Conservation (phyloP, 805 yeast species). For the Metschnikowia lochheadii region DNA sequence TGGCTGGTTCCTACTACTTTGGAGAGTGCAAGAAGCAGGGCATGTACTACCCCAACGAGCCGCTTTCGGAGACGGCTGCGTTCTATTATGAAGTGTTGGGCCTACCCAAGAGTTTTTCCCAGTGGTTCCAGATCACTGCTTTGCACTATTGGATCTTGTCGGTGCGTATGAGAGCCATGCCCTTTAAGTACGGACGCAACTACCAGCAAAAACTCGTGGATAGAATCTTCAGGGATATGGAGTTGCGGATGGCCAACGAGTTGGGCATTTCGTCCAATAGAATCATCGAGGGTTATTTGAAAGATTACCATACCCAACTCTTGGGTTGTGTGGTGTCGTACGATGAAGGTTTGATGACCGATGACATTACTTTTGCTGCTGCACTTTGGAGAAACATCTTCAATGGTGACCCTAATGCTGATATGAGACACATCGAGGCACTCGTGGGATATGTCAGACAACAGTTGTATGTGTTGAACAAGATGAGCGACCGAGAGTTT, state of each 20-base stretch:
- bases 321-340: conserved; percentile 86
- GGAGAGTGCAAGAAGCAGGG: conserved; percentile 87
- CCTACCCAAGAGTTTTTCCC: conserved; percentile 84
- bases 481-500: conserved; percentile 86
- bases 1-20: conserved; percentile 86
- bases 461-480: conserved; percentile 81
- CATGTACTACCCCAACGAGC: conserved; percentile 68
- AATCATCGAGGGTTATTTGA: conserved; percentile 78
- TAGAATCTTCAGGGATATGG: conserved; percentile 85
- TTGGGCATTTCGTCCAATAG: conserved; percentile 79
- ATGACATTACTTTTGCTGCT: conserved; percentile 72
- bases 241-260: conserved; percentile 77
- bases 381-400: conserved; percentile 90
- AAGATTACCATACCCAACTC: conserved; percentile 85
- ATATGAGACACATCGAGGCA: conserved; percentile 80
- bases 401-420: conserved; percentile 77
- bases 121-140: conserved; percentile 91
- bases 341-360: conserved; percentile 84
- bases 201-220: conserved; percentile 92
- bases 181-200: conserved; percentile 79
- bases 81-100: conserved; percentile 84
- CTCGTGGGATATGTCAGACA: conserved; percentile 86
- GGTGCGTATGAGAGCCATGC: conserved; percentile 95
- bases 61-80: conserved; percentile 64
- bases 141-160: conserved; percentile 91